Base-by-base conservation (phyloP, 2,329 filamentous ascomycete genomes). In the Neocatenulostroma microsporum region DNA sequence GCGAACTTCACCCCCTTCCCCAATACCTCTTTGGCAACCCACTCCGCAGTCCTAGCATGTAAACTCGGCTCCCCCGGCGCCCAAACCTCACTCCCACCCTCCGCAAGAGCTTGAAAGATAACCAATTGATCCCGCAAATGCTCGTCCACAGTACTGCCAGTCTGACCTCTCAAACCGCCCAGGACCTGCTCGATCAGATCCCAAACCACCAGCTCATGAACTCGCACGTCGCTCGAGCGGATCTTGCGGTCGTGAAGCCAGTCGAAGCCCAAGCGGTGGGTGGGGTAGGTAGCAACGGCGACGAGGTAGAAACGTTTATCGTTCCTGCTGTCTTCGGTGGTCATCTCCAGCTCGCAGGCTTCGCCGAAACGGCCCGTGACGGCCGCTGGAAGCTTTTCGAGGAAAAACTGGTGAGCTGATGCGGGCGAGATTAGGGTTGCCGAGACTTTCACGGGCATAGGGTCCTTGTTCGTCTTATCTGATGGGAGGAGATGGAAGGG, bases 81-180 rank as follows among this genome's bases (percentile, higher is more conserved):
- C 17, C 36, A 49, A 0, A 69, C 58, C 1, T 34, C 30, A 42
- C 62, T 64, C 24, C 20, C 47, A 1, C 69, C 69, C 7, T 57
- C 46, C 4, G 72, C 71, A 14, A 80, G 54, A 12, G 71, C 71
- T 48, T 78, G 72, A 39, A 76, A 79, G 1, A 79, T 63, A 1
- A 77, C 69, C 18, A 79, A 45, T 47, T 79, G 75, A 53, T 79
- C 76, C 28, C 70, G 59, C 66, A 76, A 64, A 42, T 67, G 62
- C 49, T 67, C 63, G 47, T 79, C 75, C 3, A 76, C 66, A 0
- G 58, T 62, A 40, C 66, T 59, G 10, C 56, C 51, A 29, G 73
- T 54, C 40, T 78, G 72, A 1, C 45, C 32, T 1, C 63, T 48
- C 21, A 78, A 54, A 8, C 67, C 59, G 1, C 57, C 50, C 3